phyloP scores from a whole-genome alignment of 2,329 filamentous ascomycete species.

The Sphaerostilbella broomeana region DNA sequence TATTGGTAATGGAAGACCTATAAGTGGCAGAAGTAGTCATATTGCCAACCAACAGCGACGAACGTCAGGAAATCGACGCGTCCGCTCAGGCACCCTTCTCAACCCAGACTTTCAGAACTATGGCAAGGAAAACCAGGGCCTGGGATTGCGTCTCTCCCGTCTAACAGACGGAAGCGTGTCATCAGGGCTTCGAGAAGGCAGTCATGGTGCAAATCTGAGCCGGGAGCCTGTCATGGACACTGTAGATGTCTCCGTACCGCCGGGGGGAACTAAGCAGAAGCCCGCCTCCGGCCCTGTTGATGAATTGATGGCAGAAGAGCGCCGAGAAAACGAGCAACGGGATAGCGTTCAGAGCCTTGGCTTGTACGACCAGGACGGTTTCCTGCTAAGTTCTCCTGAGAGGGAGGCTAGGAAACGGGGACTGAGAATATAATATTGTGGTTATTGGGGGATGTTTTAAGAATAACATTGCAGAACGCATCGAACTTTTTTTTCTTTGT shows the following conservation, averaged over 20 bases:
- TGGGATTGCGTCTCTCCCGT: slow-evolving; percentile 13
- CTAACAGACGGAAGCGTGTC: slow-evolving; percentile 12
- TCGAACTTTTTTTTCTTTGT: not conserved
- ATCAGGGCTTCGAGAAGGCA: slow-evolving; percentile 10
- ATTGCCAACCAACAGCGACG: slow-evolving; percentile 11
- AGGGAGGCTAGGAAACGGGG: slow-evolving; percentile 19
- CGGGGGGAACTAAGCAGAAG: slow-evolving; percentile 15
- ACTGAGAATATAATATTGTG: slow-evolving; percentile 8
- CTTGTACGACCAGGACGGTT: slow-evolving; percentile 41
- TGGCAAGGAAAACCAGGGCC: slow-evolving; percentile 25
- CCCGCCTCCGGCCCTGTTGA: slow-evolving; percentile 23
- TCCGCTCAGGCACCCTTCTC: not conserved
- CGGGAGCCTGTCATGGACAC: slow-evolving; percentile 14
- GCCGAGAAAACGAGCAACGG: slow-evolving; percentile 16
- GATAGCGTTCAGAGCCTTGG: slow-evolving; percentile 35
- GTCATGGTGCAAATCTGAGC: slow-evolving; percentile 17
- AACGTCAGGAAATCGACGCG: slow-evolving; percentile 5
- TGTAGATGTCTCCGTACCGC: not conserved
- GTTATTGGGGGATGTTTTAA: not conserved
- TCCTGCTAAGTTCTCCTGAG: slow-evolving; percentile 37
- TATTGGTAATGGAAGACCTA: slow-evolving; percentile 27
- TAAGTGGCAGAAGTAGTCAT: slow-evolving; percentile 16
- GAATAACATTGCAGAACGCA: not conserved
- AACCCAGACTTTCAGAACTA: slow-evolving; percentile 15
- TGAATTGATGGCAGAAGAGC: slow-evolving; percentile 21